Percentiles rank a stretch among this genome's conserved stretches.
Evolutionary conservation across 306 rosid species (phyloP).

Genomic region (Luffa aegyptiaca): DNA sequence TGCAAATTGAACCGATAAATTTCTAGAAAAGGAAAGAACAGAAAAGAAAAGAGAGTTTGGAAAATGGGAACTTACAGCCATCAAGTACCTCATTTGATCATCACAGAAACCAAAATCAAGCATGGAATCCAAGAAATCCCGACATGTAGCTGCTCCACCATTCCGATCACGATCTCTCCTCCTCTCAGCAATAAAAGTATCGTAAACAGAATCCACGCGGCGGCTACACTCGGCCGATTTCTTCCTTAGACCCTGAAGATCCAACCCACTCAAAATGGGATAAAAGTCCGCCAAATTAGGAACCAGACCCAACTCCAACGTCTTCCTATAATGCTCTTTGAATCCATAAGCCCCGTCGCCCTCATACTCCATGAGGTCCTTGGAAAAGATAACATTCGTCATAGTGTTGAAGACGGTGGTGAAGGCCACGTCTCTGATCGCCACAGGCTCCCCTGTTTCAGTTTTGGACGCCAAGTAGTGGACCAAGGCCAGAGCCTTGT

Average conservation of each 20-base stretch:
- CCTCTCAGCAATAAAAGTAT: not conserved
- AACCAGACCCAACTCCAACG: not conserved
- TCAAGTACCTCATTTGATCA: not conserved
- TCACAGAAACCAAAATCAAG: not conserved
- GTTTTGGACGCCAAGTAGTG: not conserved
- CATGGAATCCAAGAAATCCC: conserved; percentile 6
- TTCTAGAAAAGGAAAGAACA: too few relatives aligned
- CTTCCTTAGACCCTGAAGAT: not conserved
- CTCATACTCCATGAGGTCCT: conserved; percentile 1
- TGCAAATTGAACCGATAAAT: not conserved
- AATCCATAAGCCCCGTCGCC: not conserved
- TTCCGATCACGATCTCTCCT: not conserved
- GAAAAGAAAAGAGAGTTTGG: not conserved
- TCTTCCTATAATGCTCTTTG: not conserved
- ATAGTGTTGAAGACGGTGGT: conserved; percentile 1
- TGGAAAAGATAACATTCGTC: not conserved
- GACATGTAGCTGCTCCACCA: not conserved
- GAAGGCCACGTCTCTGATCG: not conserved
- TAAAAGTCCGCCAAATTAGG: conserved; percentile 4
- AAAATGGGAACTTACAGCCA: not conserved
- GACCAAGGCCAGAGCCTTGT: conserved; percentile 8
- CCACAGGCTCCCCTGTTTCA: conserved; percentile 4
- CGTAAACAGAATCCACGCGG: not conserved
- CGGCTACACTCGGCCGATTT: too few relatives aligned
- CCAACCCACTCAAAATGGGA: not conserved